These are phyloP conservation scores for Prinsepia uniflora DNA, from an alignment of 306 rosid genomes.

Conservation along the genomic window DNA sequence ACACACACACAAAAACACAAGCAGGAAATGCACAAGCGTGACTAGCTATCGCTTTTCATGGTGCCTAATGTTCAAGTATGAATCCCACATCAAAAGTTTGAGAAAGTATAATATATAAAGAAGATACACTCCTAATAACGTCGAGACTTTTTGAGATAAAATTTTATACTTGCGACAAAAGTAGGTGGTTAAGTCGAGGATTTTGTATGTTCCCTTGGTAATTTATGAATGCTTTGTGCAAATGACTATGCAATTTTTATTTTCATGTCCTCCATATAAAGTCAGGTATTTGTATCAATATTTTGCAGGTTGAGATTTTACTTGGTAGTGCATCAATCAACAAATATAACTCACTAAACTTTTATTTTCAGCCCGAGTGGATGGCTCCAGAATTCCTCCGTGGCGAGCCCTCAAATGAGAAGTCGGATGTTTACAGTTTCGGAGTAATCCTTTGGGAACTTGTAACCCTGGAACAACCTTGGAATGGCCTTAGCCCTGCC, in stretches of 20 bases:
- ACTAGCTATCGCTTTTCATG: not conserved
- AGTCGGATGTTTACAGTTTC: conserved; percentile 92
- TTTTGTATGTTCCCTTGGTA: not conserved
- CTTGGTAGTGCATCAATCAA: conserved; percentile 35
- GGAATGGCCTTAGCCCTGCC: conserved; percentile 86
- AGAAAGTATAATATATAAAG: no score
- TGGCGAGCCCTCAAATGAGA: conserved; percentile 92
- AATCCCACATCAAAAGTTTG: no score
- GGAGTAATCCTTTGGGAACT: conserved; percentile 98
- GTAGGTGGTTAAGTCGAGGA: no score
- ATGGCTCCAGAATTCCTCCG: conserved; percentile 99
- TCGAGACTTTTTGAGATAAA: no score
- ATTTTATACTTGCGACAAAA: no score
- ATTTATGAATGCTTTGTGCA: conserved; percentile 12
- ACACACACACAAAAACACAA: not conserved
- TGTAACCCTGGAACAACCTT: conserved; percentile 86
- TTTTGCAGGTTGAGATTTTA: conserved; percentile 40
- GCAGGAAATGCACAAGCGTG: not conserved
- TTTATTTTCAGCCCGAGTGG: conserved; percentile 95
- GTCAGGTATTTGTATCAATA: conserved; percentile 36
- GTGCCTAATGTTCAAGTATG: no score
- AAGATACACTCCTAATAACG: no score
- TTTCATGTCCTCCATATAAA: conserved; percentile 23
- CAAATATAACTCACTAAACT: conserved; percentile 40
- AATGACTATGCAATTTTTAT: conserved; percentile 11